These are phyloP conservation scores for Remersonia thermophila DNA, from an alignment of 2,329 filamentous ascomycete species.

Conservation along the genomic window DNA sequence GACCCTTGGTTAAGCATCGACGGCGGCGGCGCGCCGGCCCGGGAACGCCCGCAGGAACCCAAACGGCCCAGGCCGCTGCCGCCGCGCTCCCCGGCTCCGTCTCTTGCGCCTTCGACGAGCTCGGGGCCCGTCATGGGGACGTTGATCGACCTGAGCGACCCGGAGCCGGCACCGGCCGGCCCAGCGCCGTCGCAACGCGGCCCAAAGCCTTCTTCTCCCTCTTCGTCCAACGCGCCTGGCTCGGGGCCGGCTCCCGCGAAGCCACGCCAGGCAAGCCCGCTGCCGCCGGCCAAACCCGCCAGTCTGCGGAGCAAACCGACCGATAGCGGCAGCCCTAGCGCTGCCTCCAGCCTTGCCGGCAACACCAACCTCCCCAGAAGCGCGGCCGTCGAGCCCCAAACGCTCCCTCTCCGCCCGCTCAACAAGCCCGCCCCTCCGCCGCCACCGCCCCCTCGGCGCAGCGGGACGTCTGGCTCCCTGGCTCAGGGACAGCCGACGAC, in stretches of 20 bases:
- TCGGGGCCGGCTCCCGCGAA: too few species aligned
- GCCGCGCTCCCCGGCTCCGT: constrained; percentile 21
- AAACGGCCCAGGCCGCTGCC: constrained; percentile 20
- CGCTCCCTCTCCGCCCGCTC: constrained; percentile 2
- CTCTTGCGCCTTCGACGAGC: constrained; percentile 14
- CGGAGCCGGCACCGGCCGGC: constrained; percentile 30
- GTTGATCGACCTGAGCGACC: constrained; percentile 36
- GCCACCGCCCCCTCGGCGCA: constrained; percentile 35
- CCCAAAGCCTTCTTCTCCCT: too few species aligned
- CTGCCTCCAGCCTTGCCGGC: too few species aligned
- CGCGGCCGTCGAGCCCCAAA: background rate
- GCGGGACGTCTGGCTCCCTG: constrained; percentile 23
- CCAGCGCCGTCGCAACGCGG: too few species aligned
- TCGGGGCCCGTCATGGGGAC: constrained; percentile 38
- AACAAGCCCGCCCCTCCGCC: constrained; percentile 24
- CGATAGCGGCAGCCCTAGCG: constrained; percentile 8
- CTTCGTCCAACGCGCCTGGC: too few species aligned
- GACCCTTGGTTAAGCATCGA: constrained; percentile 31
- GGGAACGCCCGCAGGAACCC: too few species aligned
- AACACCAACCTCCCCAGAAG: background rate
- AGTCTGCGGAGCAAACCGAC: constrained; percentile 37
- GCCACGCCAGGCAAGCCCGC: constrained; percentile 36
- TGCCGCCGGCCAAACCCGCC: constrained; percentile 45
- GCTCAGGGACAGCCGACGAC: background rate
- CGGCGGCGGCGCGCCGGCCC: constrained; percentile 8